These are phyloP conservation scores for Lactifluus rugatus DNA, from an alignment of 768 basidiomycete genomes.

Conservation along the genomic window DNA sequence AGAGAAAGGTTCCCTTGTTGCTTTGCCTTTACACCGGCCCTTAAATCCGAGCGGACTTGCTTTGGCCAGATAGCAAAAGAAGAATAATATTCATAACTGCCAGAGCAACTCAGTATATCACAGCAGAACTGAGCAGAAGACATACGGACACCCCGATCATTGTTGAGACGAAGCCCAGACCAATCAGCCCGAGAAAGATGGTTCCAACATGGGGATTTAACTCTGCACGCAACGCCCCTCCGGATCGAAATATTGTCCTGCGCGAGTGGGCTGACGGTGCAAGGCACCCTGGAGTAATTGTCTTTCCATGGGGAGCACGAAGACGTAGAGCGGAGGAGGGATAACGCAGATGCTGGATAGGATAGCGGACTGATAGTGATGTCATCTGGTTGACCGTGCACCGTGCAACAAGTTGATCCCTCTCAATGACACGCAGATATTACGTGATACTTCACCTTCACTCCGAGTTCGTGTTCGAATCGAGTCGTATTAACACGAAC, in stretches of 20 bases:
- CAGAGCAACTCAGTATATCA: slow-evolving; percentile 23
- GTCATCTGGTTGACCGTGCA: neutral
- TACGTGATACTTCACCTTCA: too few relatives aligned
- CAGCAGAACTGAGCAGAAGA: neutral
- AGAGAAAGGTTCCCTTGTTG: slow-evolving; percentile 43
- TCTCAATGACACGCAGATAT: too few relatives aligned
- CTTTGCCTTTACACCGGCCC: slow-evolving; percentile 54
- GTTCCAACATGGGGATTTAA: slow-evolving; percentile 8
- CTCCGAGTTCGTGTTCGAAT: too few relatives aligned
- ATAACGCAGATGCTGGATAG: too few relatives aligned
- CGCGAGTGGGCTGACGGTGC: neutral
- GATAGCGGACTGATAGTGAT: neutral
- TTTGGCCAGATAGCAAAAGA: slow-evolving; percentile 58
- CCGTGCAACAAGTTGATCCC: too few relatives aligned
- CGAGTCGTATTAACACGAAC: neutral
- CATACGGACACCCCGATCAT: slow-evolving; percentile 17
- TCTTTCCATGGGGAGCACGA: neutral
- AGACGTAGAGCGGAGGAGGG: neutral
- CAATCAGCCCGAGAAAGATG: slow-evolving; percentile 11
- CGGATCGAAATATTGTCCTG: slow-evolving; percentile 2
- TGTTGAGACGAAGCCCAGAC: slow-evolving; percentile 11
- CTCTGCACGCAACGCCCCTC: neutral
- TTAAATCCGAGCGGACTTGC: slow-evolving; percentile 53
- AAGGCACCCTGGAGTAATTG: neutral
- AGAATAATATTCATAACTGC: slow-evolving; percentile 47